Conservation (phyloP, 805 yeast genomes). For the Candida corydali region DNA sequence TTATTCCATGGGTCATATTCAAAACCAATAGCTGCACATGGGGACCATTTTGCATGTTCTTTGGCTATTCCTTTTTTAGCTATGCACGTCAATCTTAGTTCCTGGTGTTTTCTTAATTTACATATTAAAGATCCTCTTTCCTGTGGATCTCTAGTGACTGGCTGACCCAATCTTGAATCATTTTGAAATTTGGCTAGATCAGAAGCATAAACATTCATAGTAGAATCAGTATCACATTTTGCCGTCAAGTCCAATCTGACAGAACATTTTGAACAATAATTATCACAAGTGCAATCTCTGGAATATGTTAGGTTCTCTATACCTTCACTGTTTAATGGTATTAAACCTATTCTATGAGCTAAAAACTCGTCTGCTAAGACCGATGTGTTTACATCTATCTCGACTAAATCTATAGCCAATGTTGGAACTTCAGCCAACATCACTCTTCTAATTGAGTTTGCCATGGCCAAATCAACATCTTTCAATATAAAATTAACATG, state of each 20-base stretch:
- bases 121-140: slow-evolving; percentile 86
- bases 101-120: slow-evolving; percentile 89
- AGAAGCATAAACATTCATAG: slow-evolving; percentile 85
- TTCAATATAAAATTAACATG: slow-evolving; percentile 86
- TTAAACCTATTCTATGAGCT: slow-evolving; percentile 88
- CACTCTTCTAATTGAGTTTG: slow-evolving; percentile 86
- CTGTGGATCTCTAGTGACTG: slow-evolving; percentile 75
- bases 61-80: slow-evolving; percentile 97
- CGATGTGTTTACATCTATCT: slow-evolving; percentile 86
- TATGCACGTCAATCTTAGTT: slow-evolving; percentile 80
- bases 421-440: slow-evolving; percentile 98
- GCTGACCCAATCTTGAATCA: slow-evolving; percentile 63
- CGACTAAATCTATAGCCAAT: slow-evolving; percentile 92
- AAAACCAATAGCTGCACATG: slow-evolving; percentile 91
- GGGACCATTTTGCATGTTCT: slow-evolving; percentile 99
- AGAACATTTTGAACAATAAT: slow-evolving; percentile 92
- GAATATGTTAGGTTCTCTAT: slow-evolving; percentile 83
- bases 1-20: slow-evolving; percentile 99
- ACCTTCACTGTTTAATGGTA: slow-evolving; percentile 82
- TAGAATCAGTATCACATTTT: slow-evolving; percentile 80
- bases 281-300: slow-evolving; percentile 97
- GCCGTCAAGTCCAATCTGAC: slow-evolving; percentile 85
- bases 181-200: slow-evolving; percentile 53
- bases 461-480: slow-evolving; percentile 84
- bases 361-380: slow-evolving; percentile 96